Evolutionary conservation across 129 eudicot species (phyloP).

Genomic region (Flaveria linearis): DNA sequence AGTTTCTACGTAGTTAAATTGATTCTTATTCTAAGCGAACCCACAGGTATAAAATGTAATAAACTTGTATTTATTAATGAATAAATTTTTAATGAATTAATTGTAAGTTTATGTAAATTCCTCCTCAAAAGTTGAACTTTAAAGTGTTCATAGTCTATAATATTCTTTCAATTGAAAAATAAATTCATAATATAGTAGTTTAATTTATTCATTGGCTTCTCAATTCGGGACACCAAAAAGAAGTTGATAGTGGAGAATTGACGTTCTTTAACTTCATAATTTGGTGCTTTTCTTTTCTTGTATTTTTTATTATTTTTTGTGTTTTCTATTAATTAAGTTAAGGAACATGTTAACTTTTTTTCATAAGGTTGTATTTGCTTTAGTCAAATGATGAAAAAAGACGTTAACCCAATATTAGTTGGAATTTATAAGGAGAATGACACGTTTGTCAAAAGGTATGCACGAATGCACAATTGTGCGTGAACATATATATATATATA

Average conservation of each 20-base stretch:
- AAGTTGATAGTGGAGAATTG: slow-evolving; percentile 30
- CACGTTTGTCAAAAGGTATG: not conserved
- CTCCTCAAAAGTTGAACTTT: slow-evolving; percentile 10
- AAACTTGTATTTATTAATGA: not conserved
- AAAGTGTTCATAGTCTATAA: slow-evolving; percentile 13
- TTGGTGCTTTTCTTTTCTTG: not conserved
- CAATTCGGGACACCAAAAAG: slow-evolving; percentile 24
- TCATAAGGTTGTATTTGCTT: not conserved
- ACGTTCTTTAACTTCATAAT: slow-evolving; percentile 23
- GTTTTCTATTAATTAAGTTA: not conserved
- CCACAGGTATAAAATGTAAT: not conserved
- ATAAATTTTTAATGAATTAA: not conserved
- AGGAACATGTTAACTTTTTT: not conserved
- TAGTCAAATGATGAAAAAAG: not conserved
- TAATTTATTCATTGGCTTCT: slow-evolving; percentile 17
- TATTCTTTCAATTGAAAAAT: slow-evolving; percentile 4
- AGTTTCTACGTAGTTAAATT: not conserved
- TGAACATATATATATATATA: too few relatives aligned
- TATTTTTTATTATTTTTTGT: not conserved
- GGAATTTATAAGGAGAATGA: not conserved
- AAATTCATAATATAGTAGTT: not conserved
- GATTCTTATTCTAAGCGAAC: slow-evolving; percentile 25
- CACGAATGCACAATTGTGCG: not conserved
- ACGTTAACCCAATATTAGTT: not conserved
- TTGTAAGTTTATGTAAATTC: not conserved